Conservation (phyloP, 2,329 filamentous ascomycete species). For the Torrubiella hemipterigena region DNA sequence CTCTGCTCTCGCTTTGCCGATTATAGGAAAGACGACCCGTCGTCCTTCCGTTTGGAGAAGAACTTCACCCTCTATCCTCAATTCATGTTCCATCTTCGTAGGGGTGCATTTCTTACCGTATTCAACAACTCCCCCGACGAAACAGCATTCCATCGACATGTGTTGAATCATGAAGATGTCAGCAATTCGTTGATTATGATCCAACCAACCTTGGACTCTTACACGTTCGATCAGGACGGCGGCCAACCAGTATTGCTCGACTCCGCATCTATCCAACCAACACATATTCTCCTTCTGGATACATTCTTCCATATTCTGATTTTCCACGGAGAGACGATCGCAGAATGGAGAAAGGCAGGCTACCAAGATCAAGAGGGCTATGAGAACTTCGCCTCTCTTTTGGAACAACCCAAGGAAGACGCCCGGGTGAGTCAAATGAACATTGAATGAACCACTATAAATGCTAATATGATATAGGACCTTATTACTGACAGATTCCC, state of each 20-base stretch:
- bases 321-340: constrained; percentile 96
- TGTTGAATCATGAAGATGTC: constrained; percentile 93
- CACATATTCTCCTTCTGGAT: constrained; percentile 86
- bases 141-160: constrained; percentile 96
- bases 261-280: constrained; percentile 89
- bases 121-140: constrained; percentile 99
- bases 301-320: constrained; percentile 99
- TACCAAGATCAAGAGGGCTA: constrained; percentile 98
- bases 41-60: constrained; percentile 93
- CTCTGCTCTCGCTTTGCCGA: constrained; percentile 95
- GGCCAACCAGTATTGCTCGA: constrained; percentile 89
- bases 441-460: neutral
- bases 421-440: constrained; percentile 55
- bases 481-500: constrained; percentile 96
- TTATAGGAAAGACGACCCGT: constrained; percentile 95
- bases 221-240: constrained; percentile 92
- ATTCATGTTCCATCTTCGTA: constrained; percentile 98
- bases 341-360: constrained; percentile 94
- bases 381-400: constrained; percentile 80
- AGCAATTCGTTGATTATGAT: constrained; percentile 98
- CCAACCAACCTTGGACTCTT: constrained; percentile 92
- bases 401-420: constrained; percentile 93
- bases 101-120: constrained; percentile 95
- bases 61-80: constrained; percentile 98
- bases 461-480: constrained; percentile 45